Evolutionary conservation across 768 basidiomycete genomes (phyloP), one percentile per base, ranked within the genome.

Genomic region (Agaricus sinodeliciosus): DNA sequence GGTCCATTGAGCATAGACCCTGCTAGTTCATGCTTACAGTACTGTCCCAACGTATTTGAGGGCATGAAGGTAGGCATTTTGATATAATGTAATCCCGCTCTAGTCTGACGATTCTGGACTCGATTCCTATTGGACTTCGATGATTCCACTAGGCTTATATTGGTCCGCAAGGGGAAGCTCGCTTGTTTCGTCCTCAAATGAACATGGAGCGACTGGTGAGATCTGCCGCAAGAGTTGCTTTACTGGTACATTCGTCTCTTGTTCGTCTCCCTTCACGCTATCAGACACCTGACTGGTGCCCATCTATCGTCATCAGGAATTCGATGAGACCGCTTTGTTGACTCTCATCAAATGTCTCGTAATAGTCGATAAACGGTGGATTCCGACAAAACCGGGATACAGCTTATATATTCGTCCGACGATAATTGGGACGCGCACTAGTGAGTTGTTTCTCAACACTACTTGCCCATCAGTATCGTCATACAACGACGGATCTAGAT

Each of bases 391-490:
- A 11, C 73, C 80, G 1, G 92, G 87, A 12, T 81, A 90, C 66
- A 90, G 86, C 53, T 72, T 97, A 34, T 97, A 95, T 72, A 79
- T 96, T 58, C 84, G 94, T 43, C 87, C 90, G 19, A 92, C 84
- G 5, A 68, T 90, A 62, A 86, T 80, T 51, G 79, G 78, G 6
- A 80, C 79, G 2, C 76, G 76, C 16, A 41, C 70, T 3, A 64
- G 71, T 71, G 44, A 63, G 70, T 12, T 76, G 80, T 59, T 67
- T 78, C 51, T 41, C 37, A 4, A 0, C 70, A 76, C 39, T 69
- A 68, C 34, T 69, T 82, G 27, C 71, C 77, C 36, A 67, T 68
- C 40, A 69, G 82, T 48, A 74, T 83, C 63, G 26, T 25, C 18
- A 31, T 48, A 27, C 48, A 49, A 36, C 26, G n/a, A 25, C 22